phyloP scores from a whole-genome alignment of 345 rosid genomes.

The Citrus unshiu region DNA sequence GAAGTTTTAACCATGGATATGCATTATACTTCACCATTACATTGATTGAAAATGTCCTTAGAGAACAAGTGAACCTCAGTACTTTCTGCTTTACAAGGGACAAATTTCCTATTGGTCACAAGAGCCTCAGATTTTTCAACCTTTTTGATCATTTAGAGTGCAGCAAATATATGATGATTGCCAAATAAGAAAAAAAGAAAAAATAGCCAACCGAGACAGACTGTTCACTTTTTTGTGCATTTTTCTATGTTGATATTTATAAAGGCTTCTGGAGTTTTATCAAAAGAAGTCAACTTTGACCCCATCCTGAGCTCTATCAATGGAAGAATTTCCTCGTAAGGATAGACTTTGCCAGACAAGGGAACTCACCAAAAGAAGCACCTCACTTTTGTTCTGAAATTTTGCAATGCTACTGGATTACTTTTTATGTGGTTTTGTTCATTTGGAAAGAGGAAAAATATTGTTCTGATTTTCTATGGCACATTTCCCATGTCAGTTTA shows the following conservation, averaged over 20 bases:
- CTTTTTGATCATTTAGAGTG: neutral
- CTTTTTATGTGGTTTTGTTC: neutral
- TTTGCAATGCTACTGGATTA: neutral
- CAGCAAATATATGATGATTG: neutral
- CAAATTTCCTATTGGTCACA: neutral
- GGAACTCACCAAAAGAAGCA: neutral
- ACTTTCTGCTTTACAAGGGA: neutral
- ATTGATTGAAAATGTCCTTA: slow-evolving; percentile 1
- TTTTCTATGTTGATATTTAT: neutral
- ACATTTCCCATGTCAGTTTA: neutral
- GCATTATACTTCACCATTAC: neutral
- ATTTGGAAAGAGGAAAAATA: neutral
- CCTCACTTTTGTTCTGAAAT: neutral
- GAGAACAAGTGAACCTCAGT: neutral
- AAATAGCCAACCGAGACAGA: neutral
- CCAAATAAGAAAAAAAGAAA: neutral
- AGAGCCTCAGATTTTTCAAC: neutral
- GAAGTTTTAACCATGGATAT: neutral
- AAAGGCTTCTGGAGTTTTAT: neutral
- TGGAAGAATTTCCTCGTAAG: neutral
- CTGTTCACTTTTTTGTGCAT: neutral
- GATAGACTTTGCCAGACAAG: neutral
- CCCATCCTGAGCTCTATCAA: neutral
- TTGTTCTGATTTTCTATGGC: neutral
- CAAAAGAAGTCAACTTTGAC: neutral